A percentile compares a stretch with the other conserved stretches of the same genome.
Conservation (phyloP, 495 filamentous ascomycete species). For the Podospora conica region DNA sequence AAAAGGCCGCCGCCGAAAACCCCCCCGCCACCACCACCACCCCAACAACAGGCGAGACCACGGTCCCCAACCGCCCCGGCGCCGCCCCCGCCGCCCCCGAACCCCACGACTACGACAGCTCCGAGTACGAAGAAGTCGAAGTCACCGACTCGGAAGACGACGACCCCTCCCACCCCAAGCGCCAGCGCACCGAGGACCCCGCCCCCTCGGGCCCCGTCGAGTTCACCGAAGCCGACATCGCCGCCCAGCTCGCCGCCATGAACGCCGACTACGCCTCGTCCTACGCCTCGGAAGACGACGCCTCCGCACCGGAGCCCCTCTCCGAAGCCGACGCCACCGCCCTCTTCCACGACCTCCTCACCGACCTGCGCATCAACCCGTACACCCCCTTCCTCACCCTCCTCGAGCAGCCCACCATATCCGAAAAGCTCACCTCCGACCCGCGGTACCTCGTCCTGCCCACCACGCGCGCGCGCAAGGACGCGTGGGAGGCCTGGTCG, state of each 20-base stretch:
- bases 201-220: slow-evolving; percentile 58
- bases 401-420: neutral
- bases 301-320: slow-evolving; percentile 57
- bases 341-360: slow-evolving; percentile 79
- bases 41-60: slow-evolving; percentile 8
- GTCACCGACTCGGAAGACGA: slow-evolving; percentile 64
- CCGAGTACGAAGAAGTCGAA: slow-evolving; percentile 83
- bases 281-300: slow-evolving; percentile 52
- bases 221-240: slow-evolving; percentile 93
- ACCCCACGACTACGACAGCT: slow-evolving; percentile 36
- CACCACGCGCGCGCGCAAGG: slow-evolving; percentile 74
- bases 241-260: slow-evolving; percentile 84
- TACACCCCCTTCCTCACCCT: slow-evolving; percentile 57
- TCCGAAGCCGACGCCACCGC: slow-evolving; percentile 62
- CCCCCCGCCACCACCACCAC: neutral
- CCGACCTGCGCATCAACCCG: slow-evolving; percentile 75
- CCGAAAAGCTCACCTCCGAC: slow-evolving; percentile 84
- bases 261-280: slow-evolving; percentile 59
- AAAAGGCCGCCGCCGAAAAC: slow-evolving; percentile 37
- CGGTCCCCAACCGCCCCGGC: neutral
- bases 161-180: slow-evolving; percentile 48
- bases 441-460: slow-evolving; percentile 73
- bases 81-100: slow-evolving; percentile 1
- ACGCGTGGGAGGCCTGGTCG: slow-evolving; percentile 77
- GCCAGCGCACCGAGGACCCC: slow-evolving; percentile 57